phyloP scores from a whole-genome alignment of 192 early-diverging fungal genomes.

The Allomyces arbusculus region DNA sequence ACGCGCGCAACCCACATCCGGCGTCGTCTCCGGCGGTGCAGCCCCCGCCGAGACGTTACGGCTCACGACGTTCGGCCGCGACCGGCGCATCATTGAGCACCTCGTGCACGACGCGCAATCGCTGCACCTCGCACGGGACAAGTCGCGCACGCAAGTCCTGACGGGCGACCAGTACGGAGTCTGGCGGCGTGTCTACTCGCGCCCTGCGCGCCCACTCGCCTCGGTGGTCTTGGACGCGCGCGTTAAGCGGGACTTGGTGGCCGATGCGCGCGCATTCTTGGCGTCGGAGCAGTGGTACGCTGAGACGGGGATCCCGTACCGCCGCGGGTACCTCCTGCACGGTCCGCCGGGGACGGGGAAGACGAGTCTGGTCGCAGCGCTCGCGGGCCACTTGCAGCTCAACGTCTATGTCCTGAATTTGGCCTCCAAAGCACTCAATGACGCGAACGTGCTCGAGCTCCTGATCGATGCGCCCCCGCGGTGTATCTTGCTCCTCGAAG shows the following conservation, averaged over 20 bases:
- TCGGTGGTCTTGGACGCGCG: slow-evolving; percentile 4
- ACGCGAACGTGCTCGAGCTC: slow-evolving; percentile 17
- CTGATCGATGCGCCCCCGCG: slow-evolving; percentile 19
- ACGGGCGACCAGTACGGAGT: slow-evolving; percentile 21
- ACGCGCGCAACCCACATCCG: background rate
- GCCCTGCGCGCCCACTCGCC: slow-evolving; percentile 10
- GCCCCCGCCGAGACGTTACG: slow-evolving; percentile 3
- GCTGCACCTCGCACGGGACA: slow-evolving; percentile 11
- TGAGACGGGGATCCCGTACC: slow-evolving; percentile 26
- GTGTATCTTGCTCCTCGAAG: slow-evolving; percentile 33
- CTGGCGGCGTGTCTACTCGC: slow-evolving; percentile 13
- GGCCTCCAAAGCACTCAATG: slow-evolving; percentile 15
- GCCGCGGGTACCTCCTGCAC: slow-evolving; percentile 27
- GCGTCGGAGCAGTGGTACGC: slow-evolving; percentile 21
- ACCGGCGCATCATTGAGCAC: slow-evolving; percentile 7
- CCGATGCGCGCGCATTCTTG: slow-evolving; percentile 23
- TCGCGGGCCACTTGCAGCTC: slow-evolving; percentile 29
- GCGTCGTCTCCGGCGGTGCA: background rate
- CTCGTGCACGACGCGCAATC: slow-evolving; percentile 13
- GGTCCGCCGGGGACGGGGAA: slow-evolving; percentile 34
- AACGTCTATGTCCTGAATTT: slow-evolving; percentile 25
- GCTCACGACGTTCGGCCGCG: slow-evolving; percentile 5
- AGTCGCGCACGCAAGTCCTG: slow-evolving; percentile 14
- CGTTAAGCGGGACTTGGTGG: background rate
- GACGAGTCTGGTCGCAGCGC: slow-evolving; percentile 24